phyloP scores from a whole-genome alignment of 106 monocot genomes.

The Hemerocallis citrina region DNA sequence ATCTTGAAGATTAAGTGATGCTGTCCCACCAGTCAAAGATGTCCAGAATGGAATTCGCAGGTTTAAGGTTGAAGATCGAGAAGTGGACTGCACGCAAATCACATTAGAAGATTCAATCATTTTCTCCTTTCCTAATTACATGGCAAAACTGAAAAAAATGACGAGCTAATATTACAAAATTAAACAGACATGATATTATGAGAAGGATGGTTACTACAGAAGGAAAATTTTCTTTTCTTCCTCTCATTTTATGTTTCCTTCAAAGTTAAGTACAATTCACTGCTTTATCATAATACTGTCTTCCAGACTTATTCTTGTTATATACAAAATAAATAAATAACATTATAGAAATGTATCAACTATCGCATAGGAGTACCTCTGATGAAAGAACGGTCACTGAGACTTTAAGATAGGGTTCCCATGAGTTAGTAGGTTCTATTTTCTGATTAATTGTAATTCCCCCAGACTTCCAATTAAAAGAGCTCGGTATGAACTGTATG shows the following conservation, averaged over 20 bases:
- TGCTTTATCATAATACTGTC: too few relatives aligned
- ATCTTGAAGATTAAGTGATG: constrained; percentile 41
- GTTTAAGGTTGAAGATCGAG: constrained; percentile 40
- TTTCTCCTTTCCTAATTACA: background rate
- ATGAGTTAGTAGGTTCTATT: constrained; percentile 30
- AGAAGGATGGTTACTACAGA: background rate
- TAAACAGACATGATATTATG: background rate
- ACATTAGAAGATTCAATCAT: background rate
- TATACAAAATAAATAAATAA: too few relatives aligned
- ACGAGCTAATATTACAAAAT: background rate
- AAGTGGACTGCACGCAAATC: constrained; percentile 17
- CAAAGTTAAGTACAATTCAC: too few relatives aligned
- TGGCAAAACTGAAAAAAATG: background rate
- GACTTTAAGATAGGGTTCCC: constrained; percentile 38
- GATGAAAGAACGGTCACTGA: constrained; percentile 34
- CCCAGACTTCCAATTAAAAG: constrained; percentile 61
- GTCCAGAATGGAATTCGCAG: constrained; percentile 73
- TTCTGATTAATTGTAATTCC: constrained; percentile 40
- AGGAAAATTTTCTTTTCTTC: too few relatives aligned
- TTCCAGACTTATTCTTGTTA: too few relatives aligned
- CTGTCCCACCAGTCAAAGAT: constrained; percentile 31
- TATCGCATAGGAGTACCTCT: too few relatives aligned
- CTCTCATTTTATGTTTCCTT: too few relatives aligned
- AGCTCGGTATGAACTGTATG: constrained; percentile 65
- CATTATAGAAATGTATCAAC: too few relatives aligned